Evolutionary conservation across 2,329 filamentous ascomycete species (phyloP).

Genomic region (Balansia obtecta): DNA sequence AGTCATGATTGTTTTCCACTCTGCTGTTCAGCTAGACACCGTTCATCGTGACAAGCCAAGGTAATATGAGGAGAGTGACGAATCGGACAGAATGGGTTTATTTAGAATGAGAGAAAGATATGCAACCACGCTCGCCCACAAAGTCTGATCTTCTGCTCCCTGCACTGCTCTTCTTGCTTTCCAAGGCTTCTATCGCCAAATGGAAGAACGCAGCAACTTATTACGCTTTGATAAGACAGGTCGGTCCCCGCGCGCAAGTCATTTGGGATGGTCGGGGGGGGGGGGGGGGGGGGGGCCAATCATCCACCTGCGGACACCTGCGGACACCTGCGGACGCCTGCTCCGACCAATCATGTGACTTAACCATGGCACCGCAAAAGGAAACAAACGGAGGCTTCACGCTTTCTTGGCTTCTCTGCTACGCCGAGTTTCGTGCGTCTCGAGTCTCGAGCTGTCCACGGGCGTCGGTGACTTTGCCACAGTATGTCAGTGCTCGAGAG

Average conservation of each 20-base stretch:
- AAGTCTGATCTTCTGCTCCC: too few relatives aligned
- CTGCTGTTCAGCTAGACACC: not conserved
- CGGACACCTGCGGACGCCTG: not conserved
- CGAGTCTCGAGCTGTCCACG: not conserved
- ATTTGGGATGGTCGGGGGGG: too few relatives aligned
- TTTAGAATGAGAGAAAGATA: too few relatives aligned
- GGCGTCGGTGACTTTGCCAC: not conserved
- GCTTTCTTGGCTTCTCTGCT: not conserved
- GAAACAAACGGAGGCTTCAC: not conserved
- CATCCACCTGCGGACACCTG: not conserved
- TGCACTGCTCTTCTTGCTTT: too few relatives aligned
- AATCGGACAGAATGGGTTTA: not conserved
- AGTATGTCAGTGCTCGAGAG: not conserved
- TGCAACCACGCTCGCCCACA: too few relatives aligned
- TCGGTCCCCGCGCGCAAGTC: not conserved
- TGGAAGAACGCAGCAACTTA: not conserved
- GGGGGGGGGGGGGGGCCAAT: not conserved
- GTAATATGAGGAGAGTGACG: not conserved
- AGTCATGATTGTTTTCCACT: constrained; percentile 2
- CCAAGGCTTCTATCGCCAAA: too few relatives aligned
- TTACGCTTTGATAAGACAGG: not conserved
- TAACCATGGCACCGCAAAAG: not conserved
- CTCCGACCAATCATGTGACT: constrained; percentile 10
- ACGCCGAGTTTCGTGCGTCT: not conserved
- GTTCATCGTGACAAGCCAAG: not conserved